phyloP scores from a whole-genome alignment of 345 rosid genomes.

The Luvunga scandens region DNA sequence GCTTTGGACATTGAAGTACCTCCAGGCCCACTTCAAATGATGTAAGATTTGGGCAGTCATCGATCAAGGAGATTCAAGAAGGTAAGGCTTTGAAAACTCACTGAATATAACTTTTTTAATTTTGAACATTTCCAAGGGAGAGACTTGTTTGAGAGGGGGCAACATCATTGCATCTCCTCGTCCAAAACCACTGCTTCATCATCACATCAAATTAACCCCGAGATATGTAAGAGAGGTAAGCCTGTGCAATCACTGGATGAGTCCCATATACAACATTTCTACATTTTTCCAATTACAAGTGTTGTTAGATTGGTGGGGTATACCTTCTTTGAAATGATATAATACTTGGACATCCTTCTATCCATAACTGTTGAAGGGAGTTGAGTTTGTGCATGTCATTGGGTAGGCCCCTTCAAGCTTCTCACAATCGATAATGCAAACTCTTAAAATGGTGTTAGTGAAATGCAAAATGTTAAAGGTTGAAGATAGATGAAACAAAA shows the following conservation, averaged over 20 bases:
- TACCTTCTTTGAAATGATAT: not conserved
- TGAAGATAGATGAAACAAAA: too few species aligned
- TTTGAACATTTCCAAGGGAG: accelerated
- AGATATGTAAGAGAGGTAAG: not conserved
- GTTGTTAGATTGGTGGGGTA: not conserved
- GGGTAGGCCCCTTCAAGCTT: not conserved
- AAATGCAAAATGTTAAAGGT: too few species aligned
- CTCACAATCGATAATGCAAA: not conserved
- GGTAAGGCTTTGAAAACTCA: not conserved
- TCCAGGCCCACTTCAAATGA: not conserved
- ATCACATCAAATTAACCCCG: not conserved
- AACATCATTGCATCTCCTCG: not conserved
- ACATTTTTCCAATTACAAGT: not conserved
- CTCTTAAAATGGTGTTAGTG: not conserved
- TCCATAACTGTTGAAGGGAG: not conserved
- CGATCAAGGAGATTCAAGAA: not conserved
- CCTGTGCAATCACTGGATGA: not conserved
- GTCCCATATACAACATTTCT: not conserved
- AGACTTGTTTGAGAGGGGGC: not conserved
- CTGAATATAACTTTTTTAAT: not conserved
- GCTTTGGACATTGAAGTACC: too few species aligned
- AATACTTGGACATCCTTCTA: not conserved
- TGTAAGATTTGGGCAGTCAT: not conserved
- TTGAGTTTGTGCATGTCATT: not conserved
- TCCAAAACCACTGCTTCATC: not conserved